phyloP scores from a whole-genome alignment of 495 filamentous ascomycete species.

The Sporormia fimetaria region DNA sequence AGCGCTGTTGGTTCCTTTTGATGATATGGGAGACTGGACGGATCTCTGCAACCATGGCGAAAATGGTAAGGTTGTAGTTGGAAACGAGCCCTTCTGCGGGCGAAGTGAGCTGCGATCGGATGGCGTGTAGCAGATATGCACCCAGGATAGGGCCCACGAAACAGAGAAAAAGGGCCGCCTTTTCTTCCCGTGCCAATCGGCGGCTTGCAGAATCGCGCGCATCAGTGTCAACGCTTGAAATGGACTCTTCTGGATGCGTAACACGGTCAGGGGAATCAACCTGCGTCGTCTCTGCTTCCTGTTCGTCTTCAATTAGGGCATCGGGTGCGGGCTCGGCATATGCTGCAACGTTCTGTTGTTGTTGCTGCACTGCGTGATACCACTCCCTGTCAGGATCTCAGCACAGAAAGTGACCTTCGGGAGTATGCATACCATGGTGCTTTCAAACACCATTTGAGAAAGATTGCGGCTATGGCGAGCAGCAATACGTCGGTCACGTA shows the following conservation, averaged over 20 bases:
- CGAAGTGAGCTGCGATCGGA: slow-evolving; percentile 63
- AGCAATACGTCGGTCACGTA: slow-evolving; percentile 78
- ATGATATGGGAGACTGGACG: slow-evolving; percentile 70
- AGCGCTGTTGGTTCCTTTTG: slow-evolving; percentile 64
- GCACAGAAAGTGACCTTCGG: slow-evolving; percentile 10
- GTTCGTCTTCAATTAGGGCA: slow-evolving; percentile 37
- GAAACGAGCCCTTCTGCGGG: slow-evolving; percentile 81
- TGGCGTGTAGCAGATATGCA: slow-evolving; percentile 65
- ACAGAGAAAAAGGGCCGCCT: slow-evolving; percentile 60
- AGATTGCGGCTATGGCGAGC: slow-evolving; percentile 64
- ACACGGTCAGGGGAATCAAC: slow-evolving; percentile 24
- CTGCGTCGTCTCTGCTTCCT: slow-evolving; percentile 27
- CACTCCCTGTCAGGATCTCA: slow-evolving; percentile 53
- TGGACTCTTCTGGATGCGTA: slow-evolving; percentile 1
- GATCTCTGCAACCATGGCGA: slow-evolving; percentile 77
- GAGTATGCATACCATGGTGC: slow-evolving; percentile 59
- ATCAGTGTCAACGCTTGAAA: neutral
- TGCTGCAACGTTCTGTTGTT: slow-evolving; percentile 13
- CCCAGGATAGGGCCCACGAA: slow-evolving; percentile 69
- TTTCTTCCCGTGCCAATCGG: slow-evolving; percentile 35
- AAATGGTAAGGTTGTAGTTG: slow-evolving; percentile 89
- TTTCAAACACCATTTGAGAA: slow-evolving; percentile 87
- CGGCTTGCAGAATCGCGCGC: slow-evolving; percentile 10
- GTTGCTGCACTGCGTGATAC: slow-evolving; percentile 75
- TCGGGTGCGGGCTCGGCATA: slow-evolving; percentile 1